Conservation (phyloP, 257 asterid species). For the Solanum sejunctum region DNA sequence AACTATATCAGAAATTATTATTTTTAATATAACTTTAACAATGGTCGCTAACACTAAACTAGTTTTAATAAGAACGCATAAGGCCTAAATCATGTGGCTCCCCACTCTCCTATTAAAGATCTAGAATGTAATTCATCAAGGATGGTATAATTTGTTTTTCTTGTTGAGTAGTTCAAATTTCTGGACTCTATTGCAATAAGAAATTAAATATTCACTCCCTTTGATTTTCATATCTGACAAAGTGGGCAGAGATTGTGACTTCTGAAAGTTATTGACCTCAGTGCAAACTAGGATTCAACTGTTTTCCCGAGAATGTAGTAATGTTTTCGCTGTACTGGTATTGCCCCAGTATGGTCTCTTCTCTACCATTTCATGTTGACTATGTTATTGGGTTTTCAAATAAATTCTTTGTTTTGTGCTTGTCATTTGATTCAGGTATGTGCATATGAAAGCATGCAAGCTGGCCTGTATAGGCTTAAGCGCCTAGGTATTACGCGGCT, state of each 20-base stretch:
- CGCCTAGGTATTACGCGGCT: slow-evolving; percentile 82
- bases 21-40: background rate
- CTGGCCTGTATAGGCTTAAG: slow-evolving; percentile 87
- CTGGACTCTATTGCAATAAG: background rate
- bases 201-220: background rate
- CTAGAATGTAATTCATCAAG: background rate
- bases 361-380: background rate
- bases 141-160: background rate
- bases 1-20: background rate
- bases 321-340: background rate
- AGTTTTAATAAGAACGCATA: background rate
- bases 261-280: background rate
- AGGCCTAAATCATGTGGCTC: background rate
- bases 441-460: slow-evolving; percentile 98
- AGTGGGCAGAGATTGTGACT: background rate
- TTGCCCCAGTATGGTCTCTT: background rate
- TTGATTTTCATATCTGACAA: background rate
- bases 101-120: background rate
- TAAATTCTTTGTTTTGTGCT: background rate
- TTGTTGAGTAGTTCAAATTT: background rate
- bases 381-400: slow-evolving; percentile 1
- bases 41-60: background rate
- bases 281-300: background rate
- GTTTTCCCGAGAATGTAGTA: background rate
- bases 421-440: slow-evolving; percentile 48